Base-by-base conservation (phyloP, 148 eudicot genomes). In the Rhododendron simsii region DNA sequence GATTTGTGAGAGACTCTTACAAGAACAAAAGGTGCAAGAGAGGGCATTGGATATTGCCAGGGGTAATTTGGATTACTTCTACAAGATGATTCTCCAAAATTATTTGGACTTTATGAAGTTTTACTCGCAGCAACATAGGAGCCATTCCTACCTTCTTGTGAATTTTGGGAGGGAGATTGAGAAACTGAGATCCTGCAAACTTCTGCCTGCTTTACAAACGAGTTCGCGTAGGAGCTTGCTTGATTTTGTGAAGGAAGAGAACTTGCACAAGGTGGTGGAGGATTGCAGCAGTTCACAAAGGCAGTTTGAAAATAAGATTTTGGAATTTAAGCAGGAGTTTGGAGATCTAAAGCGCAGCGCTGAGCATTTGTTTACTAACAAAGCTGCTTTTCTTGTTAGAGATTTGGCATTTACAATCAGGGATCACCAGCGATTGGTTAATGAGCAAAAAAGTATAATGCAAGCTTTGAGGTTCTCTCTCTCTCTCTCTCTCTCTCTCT, bases 1-100 rank as follows among this genome's bases (percentile, higher is more conserved):
- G 78, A 78, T 80, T 2, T 95, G 96, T 84, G 93, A 92, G 87
- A 92, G 94, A 90, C 90, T 95, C 51, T 63, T 93, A 86, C 87
- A 91, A 84, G 94, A 98, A 87, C 96, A 91, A 87, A 98, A 92
- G 91, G 98, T 95, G 87, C 98, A 98, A 84, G 99, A 93, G 86
- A 92, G 92, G 92, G 98, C 98, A 2, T 90, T 98, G 88, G 99
- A 94, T 91, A 94, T 98, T 87, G 99, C 99, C 44, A 89, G 98
- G 88, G 91, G 94, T 74, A 98, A 93, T 87, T 81, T 98, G 89
- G 99, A 95, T 73, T 91, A 90, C 88, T 94, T 90, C 88, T 98
- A 92, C 82, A 88, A 86, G 93, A 91, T 95, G 85, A 91, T 98
- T 81, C 88, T 87, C 84, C 98, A 95, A 78, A 98, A 91, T 81